Evolutionary conservation across 2,329 filamentous ascomycete species (phyloP).

Genomic region (Fonsecaea erecta): DNA sequence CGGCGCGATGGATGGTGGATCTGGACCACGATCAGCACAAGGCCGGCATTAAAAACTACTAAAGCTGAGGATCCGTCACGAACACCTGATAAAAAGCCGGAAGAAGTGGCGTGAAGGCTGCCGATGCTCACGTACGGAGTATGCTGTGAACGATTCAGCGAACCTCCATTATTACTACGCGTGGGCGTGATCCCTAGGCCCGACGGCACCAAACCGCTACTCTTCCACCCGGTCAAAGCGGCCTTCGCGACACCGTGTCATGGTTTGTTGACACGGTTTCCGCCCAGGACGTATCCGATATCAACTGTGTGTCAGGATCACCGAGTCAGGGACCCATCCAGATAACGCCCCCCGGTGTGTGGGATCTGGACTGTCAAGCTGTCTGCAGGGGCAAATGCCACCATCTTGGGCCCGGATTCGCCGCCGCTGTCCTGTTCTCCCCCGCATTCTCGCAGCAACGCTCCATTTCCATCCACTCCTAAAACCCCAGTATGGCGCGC

Average conservation of each 20-base stretch:
- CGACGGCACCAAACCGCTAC: not conserved
- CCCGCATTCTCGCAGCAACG: constrained; percentile 15
- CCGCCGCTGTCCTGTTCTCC: constrained; percentile 4
- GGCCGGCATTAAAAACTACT: not conserved
- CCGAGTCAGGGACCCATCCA: not conserved
- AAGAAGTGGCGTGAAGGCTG: not conserved
- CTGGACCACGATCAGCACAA: not conserved
- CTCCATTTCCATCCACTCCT: not conserved
- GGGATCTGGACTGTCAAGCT: not conserved
- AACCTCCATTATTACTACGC: not conserved
- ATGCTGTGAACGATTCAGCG: not conserved
- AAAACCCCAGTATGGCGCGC: constrained; percentile 3
- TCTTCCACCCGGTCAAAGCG: not conserved
- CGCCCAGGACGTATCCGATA: not conserved
- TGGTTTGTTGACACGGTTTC: not conserved
- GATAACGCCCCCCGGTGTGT: constrained; percentile 5
- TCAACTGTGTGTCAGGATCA: not conserved
- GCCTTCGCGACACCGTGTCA: not conserved
- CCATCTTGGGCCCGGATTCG: not conserved
- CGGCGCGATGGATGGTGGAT: not conserved
- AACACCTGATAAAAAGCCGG: not conserved
- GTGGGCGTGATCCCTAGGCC: not conserved
- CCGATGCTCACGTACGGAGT: not conserved
- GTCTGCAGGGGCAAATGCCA: not conserved
- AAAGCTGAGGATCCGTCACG: not conserved